Evolutionary conservation across 2,329 filamentous ascomycete species (phyloP).

Genomic region (Mariannaea sp.): DNA sequence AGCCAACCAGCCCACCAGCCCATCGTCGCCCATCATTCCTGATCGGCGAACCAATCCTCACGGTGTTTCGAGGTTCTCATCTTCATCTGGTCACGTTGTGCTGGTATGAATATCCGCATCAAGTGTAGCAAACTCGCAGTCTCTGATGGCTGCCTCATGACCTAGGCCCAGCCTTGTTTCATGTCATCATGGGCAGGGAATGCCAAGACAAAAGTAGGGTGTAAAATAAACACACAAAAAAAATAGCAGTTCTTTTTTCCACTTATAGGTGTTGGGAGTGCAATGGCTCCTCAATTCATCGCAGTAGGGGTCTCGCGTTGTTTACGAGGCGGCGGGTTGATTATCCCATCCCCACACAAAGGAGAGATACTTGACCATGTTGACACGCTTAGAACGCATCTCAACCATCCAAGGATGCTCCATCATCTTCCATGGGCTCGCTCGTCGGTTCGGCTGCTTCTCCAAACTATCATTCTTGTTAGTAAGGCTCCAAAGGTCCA

Average conservation of each 20-base stretch:
- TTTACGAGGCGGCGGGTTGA: conserved; percentile 29
- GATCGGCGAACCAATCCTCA: conserved; percentile 1
- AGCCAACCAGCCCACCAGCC: no score
- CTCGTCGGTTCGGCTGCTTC: conserved; percentile 85
- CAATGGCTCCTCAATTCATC: conserved; percentile 16
- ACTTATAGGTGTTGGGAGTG: conserved; percentile 15
- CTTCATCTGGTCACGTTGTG: conserved; percentile 5
- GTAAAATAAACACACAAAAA: no score
- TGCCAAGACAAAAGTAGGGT: conserved; percentile 8
- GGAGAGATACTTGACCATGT: conserved; percentile 92
- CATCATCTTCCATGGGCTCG: conserved; percentile 97
- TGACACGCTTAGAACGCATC: conserved; percentile 94
- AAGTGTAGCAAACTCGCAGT: conserved; percentile 5
- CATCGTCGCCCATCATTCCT: background rate
- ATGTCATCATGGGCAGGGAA: conserved; percentile 18
- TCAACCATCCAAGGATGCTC: conserved; percentile 99
- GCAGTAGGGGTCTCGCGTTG: conserved; percentile 18
- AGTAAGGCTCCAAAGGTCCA: conserved; percentile 18
- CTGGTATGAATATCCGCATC: conserved; percentile 2
- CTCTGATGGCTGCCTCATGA: conserved; percentile 19
- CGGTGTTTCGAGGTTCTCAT: conserved; percentile 1
- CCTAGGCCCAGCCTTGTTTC: conserved; percentile 28
- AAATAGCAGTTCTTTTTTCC: no score
- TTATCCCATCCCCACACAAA: conserved; percentile 95
- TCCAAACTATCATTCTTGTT: conserved; percentile 69